phyloP scores from a whole-genome alignment of 2,329 filamentous ascomycete species.

The Purpureocillium takamizusanense region DNA sequence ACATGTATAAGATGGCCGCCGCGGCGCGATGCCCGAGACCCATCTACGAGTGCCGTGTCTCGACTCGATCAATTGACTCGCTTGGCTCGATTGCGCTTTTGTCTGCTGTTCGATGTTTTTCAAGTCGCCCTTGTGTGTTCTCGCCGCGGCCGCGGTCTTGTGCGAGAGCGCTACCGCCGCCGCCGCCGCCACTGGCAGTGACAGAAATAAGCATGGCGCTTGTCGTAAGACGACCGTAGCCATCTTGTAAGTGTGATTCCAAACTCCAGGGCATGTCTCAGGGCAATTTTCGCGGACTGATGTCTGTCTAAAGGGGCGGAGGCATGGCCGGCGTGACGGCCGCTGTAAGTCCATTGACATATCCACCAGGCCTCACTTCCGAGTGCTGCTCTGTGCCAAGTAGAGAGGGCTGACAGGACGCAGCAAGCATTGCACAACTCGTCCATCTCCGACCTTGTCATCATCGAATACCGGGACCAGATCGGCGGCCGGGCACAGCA shows the following conservation, averaged over 20 bases:
- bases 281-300: too few species aligned
- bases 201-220: background rate
- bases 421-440: conserved; percentile 49
- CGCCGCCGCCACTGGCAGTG: too few species aligned
- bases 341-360: too few species aligned
- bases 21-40: too few species aligned
- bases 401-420: background rate
- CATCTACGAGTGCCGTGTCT: too few species aligned
- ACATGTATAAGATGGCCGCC: too few species aligned
- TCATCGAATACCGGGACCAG: conserved; percentile 53
- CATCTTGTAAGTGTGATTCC: conserved; percentile 14
- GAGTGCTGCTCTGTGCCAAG: background rate
- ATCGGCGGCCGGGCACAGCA: conserved; percentile 56
- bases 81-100: too few species aligned
- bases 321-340: conserved; percentile 56
- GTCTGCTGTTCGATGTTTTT: background rate
- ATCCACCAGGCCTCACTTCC: background rate
- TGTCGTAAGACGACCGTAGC: conserved; percentile 22
- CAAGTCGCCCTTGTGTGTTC: background rate
- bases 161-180: conserved; percentile 4
- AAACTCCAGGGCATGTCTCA: background rate
- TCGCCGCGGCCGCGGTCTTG: conserved; percentile 3
- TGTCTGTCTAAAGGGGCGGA: too few species aligned
- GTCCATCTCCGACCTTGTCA: conserved; percentile 54
- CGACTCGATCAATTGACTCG: too few species aligned